phyloP scores from a whole-genome alignment of 495 filamentous ascomycete species.

The Margaritispora aquatica region DNA sequence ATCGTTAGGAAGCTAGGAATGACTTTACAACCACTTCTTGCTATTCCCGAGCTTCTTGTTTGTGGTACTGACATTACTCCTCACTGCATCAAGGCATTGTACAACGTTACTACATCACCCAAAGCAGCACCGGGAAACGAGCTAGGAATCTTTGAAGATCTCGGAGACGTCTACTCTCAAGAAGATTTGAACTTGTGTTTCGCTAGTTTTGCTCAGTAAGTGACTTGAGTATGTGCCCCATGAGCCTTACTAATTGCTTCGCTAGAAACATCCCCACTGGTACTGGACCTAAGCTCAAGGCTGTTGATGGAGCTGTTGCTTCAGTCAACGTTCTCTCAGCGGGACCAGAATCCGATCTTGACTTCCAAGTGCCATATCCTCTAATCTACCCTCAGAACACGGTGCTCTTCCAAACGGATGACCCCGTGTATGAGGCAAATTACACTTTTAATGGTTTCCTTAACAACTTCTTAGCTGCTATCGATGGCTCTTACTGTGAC shows the following conservation, averaged over 20 bases:
- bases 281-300: slow-evolving; percentile 34
- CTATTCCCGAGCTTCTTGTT: background rate
- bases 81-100: slow-evolving; percentile 26
- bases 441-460: slow-evolving; percentile 24
- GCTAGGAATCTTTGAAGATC: slow-evolving; percentile 31
- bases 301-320: slow-evolving; percentile 37
- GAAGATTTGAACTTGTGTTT: slow-evolving; percentile 58
- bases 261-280: slow-evolving; percentile 32
- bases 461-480: slow-evolving; percentile 51
- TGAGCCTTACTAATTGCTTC: slow-evolving; percentile 25
- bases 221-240: slow-evolving; percentile 15
- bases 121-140: slow-evolving; percentile 22
- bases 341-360: slow-evolving; percentile 10
- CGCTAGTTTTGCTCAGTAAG: slow-evolving; percentile 34
- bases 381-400: slow-evolving; percentile 17
- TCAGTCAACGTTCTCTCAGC: slow-evolving; percentile 2
- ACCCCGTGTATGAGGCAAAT: slow-evolving; percentile 22
- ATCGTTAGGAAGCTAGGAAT: background rate
- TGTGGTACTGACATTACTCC: slow-evolving; percentile 18
- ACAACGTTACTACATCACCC: slow-evolving; percentile 10
- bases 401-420: slow-evolving; percentile 13
- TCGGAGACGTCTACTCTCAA: slow-evolving; percentile 30
- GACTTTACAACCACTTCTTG: background rate
- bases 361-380: slow-evolving; percentile 12
- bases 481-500: slow-evolving; percentile 57